A percentile compares a stretch with the other conserved stretches of the same genome.
Evolutionary conservation across 2,329 filamentous ascomycete species (phyloP).

Genomic region (Ascochyta clinopodiicola): DNA sequence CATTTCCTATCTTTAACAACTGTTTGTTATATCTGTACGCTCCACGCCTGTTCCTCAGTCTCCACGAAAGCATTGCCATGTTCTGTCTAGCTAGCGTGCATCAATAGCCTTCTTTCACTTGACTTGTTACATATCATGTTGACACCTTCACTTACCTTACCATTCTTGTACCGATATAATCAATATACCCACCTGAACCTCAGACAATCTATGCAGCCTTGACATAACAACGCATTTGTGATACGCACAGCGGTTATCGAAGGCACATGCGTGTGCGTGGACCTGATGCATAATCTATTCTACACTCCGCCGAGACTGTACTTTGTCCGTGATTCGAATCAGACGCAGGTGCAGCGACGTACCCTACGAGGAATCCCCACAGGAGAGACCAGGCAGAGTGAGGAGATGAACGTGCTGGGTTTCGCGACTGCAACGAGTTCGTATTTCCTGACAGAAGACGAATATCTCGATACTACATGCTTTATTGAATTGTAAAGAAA

Average conservation of each 20-base stretch:
- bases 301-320: not conserved
- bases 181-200: not conserved
- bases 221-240: not conserved
- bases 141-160: not conserved
- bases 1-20: not conserved
- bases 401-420: not conserved
- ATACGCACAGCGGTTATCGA: not conserved
- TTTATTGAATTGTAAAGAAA: too few relatives aligned
- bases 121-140: not conserved
- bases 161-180: conserved; percentile 4
- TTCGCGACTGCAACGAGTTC: not conserved
- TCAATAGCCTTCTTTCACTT: not conserved
- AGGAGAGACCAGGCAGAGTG: not conserved
- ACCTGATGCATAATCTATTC: not conserved
- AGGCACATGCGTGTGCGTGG: not conserved
- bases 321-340: not conserved
- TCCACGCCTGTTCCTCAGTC: not conserved
- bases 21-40: not conserved
- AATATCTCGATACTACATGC: too few relatives aligned
- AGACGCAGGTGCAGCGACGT: not conserved
- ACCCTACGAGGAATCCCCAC: not conserved
- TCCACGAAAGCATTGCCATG: not conserved
- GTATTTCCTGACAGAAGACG: not conserved
- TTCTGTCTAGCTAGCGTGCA: conserved; percentile 2
- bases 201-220: not conserved